These are phyloP conservation scores for Lachancea fermentati DNA, from an alignment of 805 yeast species.

Conservation along the genomic window DNA sequence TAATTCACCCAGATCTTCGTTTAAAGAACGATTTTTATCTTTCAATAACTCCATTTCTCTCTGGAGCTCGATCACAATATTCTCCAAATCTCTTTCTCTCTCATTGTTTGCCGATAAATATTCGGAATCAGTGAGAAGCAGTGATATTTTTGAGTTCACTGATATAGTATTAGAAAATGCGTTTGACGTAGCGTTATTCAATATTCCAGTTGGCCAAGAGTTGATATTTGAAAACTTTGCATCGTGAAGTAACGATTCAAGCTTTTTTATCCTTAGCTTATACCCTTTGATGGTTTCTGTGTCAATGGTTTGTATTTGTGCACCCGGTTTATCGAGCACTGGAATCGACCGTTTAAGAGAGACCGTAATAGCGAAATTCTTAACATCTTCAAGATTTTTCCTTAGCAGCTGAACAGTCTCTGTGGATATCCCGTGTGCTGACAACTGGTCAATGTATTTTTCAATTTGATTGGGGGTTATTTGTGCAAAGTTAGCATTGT, in stretches of 20 bases:
- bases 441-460: conserved; percentile 35
- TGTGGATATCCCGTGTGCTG: conserved; percentile 24
- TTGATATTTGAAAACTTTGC: conserved; percentile 54
- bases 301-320: conserved; percentile 4
- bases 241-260: conserved; percentile 74
- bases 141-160: conserved; percentile 12
- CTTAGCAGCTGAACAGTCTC: conserved; percentile 34
- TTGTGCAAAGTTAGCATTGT: neutral
- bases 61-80: conserved; percentile 4
- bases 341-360: neutral
- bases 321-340: neutral
- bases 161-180: conserved; percentile 14
- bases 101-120: conserved; percentile 1
- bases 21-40: conserved; percentile 1
- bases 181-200: conserved; percentile 13
- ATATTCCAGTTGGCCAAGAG: conserved; percentile 41
- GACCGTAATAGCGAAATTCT: conserved; percentile 8
- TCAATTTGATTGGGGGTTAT: conserved; percentile 28
- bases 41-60: conserved; percentile 6
- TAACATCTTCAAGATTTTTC: conserved; percentile 33
- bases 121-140: conserved; percentile 2
- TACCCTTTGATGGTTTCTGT: conserved; percentile 45
- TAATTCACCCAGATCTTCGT: conserved; percentile 5
- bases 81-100: conserved; percentile 3
- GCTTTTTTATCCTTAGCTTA: conserved; percentile 63